Evolutionary conservation across 192 early-diverging fungal species (phyloP), one percentile per base, ranked within the genome.

Genomic region (Helicostylum pulchrum): DNA sequence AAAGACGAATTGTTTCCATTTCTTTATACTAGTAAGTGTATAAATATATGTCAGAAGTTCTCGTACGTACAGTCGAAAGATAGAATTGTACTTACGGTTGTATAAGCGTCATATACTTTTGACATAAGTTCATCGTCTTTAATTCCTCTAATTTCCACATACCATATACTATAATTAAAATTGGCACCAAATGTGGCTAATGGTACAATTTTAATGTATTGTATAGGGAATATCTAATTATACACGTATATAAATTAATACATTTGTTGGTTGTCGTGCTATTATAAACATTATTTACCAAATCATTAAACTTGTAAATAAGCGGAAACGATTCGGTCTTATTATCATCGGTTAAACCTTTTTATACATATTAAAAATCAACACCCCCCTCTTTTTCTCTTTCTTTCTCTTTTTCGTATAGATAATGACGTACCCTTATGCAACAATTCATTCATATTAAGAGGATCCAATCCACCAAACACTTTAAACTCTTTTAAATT

Each of bases 401-500:
- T n/a, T n/a, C n/a, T n/a, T 43, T 44, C n/a, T 59, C 56, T 45
- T 56, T 52, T 67, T 62, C 0, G 26, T 26, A 26, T 26, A 2
- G 2, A 26, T 26, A 26, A 26, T 26, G 26, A 66, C 70, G 62
- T 73, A 83, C 87, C 88, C 53, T 76, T 83, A 65, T 88, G 85
- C 19, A 97, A 78, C 7, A 98, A 76, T 74, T 97, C 94, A 45
- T 85, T 78, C 95, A 97, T 94, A 67, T 92, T 89, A 56, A 89
- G 82, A 26, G 85, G 82, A 0, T 83, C 68, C 70, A 95, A 71
- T 11, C 95, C 96, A 44, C 93, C 96, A 75, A 78, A 94, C 4
- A 99, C 88, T 76, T 92, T 94, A 81, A 99, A 97, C 78, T 97
- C 93, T 57, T 94, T 96, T 23, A 99, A 74, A 70, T 99, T 99